phyloP scores from a whole-genome alignment of 768 basidiomycete genomes.

The Leccinum obscurum region DNA sequence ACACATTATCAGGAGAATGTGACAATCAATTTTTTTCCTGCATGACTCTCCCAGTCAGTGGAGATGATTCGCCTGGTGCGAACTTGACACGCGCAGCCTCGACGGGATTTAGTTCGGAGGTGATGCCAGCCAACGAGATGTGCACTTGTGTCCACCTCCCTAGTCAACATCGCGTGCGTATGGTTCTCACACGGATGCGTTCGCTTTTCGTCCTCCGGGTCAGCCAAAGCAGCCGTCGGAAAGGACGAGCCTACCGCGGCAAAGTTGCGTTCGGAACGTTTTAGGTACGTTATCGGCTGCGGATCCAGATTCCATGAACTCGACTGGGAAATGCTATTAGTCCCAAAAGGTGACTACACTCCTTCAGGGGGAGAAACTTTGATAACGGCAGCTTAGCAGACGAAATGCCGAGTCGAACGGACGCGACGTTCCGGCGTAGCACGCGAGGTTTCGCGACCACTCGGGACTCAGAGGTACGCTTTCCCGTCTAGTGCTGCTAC shows the following conservation, averaged over 20 bases:
- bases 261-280: no score
- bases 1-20: constrained; percentile 73
- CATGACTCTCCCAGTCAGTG: not conserved
- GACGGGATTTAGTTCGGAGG: constrained; percentile 45
- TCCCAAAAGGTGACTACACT: no score
- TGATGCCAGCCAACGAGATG: constrained; percentile 49
- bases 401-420: not conserved
- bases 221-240: constrained; percentile 3
- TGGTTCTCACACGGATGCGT: no score
- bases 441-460: not conserved
- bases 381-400: no score
- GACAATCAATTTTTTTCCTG: constrained; percentile 63
- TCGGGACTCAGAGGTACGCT: not conserved
- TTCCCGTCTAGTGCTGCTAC: not conserved
- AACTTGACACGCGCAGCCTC: constrained; percentile 57
- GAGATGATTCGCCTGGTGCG: not conserved
- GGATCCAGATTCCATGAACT: no score
- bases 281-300: no score
- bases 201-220: constrained; percentile 14
- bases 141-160: constrained; percentile 63
- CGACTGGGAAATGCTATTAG: no score
- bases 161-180: constrained; percentile 33
- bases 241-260: no score
- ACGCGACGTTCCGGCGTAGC: not conserved
- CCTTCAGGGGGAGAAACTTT: not conserved